Evolutionary conservation across 2,329 filamentous ascomycete genomes (phyloP), one percentile per base, ranked within the genome.

Genomic region (Emydomyces testavorans): DNA sequence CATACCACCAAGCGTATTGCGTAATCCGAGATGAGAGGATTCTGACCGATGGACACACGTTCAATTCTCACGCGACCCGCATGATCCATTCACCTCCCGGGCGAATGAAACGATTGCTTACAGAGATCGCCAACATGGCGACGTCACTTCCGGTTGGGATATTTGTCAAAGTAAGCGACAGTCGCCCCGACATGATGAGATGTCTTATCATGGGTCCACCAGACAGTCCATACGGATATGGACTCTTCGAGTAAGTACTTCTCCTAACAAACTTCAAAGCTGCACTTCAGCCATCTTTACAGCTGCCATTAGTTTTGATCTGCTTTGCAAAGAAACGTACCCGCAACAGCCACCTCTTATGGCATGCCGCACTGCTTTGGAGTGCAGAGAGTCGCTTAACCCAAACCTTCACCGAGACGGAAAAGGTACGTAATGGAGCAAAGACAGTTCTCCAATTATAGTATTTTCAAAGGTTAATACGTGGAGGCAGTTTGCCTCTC

Each of bases 151-250:
- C 74, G 1, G 65, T 69, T 6, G 73, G 73, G 2, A 74, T 77
- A 18, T 76, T 68, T 49, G 65, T 77, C 16, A 65, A 68, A 6
- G 66, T 74, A 48, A 68, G 66, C 11, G 57, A 62, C 8, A 65
- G 65, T 6, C 64, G 73, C 1, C 63, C 71, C 0, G 74, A 77
- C 52, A 52, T 71, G n/a, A 67, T 77, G 59, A 76, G 74, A 55
- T 58, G 67, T 16, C 48, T 75, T 20, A 74, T 78, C 40, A 60
- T 72, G 16, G 75, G 74, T 0, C 72, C 74, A 0, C 54, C 54
- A 3, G 70, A 60, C 11, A 76, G 73, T 5, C 74, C 75, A 11
- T 77, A 78, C 56, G 73, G 73, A 52, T 63, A 71, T 35, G 74
- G 74, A 0, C 55, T 77, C 2, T 77, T 76, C 54, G 74, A 77